Conservation (phyloP, 306 rosid genomes). For the Hylodesmum podocarpum region DNA sequence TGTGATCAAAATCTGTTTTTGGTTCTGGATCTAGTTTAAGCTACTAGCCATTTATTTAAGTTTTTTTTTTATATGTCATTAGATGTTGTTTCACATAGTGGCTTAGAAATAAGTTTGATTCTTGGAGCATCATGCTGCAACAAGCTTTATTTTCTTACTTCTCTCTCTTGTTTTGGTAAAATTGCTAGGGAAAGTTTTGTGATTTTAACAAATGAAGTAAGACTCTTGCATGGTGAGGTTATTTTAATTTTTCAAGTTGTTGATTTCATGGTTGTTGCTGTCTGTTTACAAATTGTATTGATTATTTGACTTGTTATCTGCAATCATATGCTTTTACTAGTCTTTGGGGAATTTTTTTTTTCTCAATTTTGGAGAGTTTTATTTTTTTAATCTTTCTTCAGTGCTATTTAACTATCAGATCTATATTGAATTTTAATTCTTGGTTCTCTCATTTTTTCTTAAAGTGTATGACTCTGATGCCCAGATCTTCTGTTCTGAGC, state of each 20-base stretch:
- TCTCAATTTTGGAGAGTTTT: no score
- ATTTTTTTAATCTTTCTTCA: not conserved
- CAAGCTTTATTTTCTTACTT: not conserved
- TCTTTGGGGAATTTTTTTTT: not conserved
- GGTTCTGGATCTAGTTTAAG: not conserved
- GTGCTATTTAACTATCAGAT: not conserved
- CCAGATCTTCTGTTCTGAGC: not conserved
- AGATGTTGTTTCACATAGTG: not conserved
- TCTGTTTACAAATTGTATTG: not conserved
- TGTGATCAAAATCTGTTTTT: not conserved
- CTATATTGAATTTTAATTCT: not conserved
- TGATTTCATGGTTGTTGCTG: not conserved
- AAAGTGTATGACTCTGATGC: not conserved
- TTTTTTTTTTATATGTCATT: not conserved
- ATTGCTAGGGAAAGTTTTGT: not conserved
- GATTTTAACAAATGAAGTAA: not conserved
- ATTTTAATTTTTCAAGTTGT: not conserved
- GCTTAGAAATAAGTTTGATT: conserved; percentile 3
- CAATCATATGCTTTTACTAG: not conserved
- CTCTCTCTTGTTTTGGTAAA: not conserved
- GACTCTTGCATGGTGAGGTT: not conserved
- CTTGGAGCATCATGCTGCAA: conserved; percentile 1
- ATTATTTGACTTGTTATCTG: not conserved
- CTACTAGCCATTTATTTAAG: not conserved
- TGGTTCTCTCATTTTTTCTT: not conserved